Conservation (phyloP, 2,329 filamentous ascomycete genomes). For the Trichoderma aggressivum region DNA sequence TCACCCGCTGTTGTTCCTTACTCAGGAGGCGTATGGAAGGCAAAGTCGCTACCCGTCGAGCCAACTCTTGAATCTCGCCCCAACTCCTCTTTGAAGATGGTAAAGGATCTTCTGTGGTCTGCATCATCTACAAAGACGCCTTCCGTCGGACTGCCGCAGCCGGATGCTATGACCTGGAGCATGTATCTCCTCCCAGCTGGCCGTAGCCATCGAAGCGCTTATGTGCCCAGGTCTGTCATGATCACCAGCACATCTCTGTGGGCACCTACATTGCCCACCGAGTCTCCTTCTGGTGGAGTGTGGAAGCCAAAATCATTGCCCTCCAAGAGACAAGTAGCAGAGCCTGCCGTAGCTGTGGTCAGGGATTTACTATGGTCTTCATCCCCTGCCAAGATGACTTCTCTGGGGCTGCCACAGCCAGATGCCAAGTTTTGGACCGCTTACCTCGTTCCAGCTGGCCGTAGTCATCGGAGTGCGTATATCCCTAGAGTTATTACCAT, state of each 20-base stretch:
- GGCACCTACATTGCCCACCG: constrained; percentile 17
- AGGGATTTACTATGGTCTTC: background rate
- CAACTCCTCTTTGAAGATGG: background rate
- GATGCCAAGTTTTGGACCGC: background rate
- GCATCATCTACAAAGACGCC: background rate
- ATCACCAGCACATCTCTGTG: constrained; percentile 40
- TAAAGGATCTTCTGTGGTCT: background rate
- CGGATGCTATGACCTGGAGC: background rate
- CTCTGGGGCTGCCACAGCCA: background rate
- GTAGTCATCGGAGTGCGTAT: background rate
- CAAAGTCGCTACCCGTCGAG: background rate
- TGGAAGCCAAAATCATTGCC: background rate
- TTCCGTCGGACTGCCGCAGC: background rate
- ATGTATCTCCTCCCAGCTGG: background rate
- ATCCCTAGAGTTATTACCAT: background rate
- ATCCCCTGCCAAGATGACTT: background rate
- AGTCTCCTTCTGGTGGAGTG: background rate
- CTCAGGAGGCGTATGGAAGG: background rate
- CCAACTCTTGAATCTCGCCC: background rate
- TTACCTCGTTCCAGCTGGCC: background rate
- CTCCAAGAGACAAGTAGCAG: background rate
- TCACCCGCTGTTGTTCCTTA: background rate
- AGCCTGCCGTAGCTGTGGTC: background rate
- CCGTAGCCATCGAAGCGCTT: background rate
- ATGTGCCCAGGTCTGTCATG: constrained; percentile 25